A percentile compares a stretch with the other conserved stretches of the same genome.
These are phyloP conservation scores for Pichia thaimueangensis DNA, from an alignment of 805 yeast genomes.

Conservation along the genomic window DNA sequence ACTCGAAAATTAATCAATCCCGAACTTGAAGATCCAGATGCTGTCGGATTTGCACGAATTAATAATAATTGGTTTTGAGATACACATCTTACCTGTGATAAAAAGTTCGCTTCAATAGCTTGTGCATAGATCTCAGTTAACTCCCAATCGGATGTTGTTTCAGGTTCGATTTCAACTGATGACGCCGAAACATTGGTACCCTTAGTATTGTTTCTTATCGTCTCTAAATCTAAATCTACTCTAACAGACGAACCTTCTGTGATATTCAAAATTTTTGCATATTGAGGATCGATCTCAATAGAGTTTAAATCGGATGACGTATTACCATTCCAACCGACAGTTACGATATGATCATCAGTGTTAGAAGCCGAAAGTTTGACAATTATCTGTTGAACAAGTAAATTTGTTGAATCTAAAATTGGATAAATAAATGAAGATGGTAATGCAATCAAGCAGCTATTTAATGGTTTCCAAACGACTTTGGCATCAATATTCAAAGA, in stretches of 20 bases:
- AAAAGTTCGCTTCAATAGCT: conserved; percentile 62
- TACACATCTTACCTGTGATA: conserved; percentile 78
- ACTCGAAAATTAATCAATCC: conserved; percentile 53
- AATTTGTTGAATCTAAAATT: conserved; percentile 31
- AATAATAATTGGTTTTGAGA: conserved; percentile 50
- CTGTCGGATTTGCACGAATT: conserved; percentile 62
- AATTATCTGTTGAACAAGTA: conserved; percentile 35
- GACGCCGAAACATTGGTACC: conserved; percentile 31
- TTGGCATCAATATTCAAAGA: conserved; percentile 15
- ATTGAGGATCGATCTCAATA: conserved; percentile 62
- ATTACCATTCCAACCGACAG: conserved; percentile 29
- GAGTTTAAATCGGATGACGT: conserved; percentile 16
- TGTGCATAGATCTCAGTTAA: conserved; percentile 77
- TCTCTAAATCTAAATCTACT: conserved; percentile 39
- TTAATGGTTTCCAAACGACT: conserved; percentile 21
- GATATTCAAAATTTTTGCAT: conserved; percentile 48
- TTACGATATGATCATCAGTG: conserved; percentile 14
- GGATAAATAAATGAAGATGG: conserved; percentile 33
- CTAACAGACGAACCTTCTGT: conserved; percentile 35
- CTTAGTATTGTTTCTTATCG: conserved; percentile 19
- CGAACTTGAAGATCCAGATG: conserved; percentile 29
- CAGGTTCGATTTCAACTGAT: conserved; percentile 72
- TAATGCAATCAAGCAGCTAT: conserved; percentile 31
- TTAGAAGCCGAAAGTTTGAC: conserved; percentile 25
- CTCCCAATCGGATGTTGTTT: conserved; percentile 81